Base-by-base conservation (phyloP, 2,329 filamentous ascomycete genomes). In the Tolypocladium ophioglossoides region DNA sequence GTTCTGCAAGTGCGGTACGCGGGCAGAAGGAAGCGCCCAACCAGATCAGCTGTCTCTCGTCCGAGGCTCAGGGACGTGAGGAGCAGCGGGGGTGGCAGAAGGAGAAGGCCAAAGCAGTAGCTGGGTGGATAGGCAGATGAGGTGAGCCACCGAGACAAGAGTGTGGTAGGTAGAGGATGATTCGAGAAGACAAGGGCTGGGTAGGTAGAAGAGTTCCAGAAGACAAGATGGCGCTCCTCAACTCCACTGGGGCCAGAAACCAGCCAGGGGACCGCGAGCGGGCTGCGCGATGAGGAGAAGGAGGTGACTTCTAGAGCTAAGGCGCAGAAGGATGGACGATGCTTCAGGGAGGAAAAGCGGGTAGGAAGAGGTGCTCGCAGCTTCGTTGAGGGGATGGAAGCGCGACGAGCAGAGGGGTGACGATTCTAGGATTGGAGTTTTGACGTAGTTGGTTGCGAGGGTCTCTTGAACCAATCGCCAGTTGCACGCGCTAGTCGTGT, bases 11-110 rank as follows among this genome's bases (percentile, higher is more conserved):
- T 54, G 59, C 56, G 57, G 58, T 57, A 58, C 61, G 63, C 58
- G 66, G 63, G 61, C 61, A 59, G 69, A 64, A 70, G 57, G 63
- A 65, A 70, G 70, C 70, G 69, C 69, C 70, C 69, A 72, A 72
- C 70, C 70, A 64, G 70, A 70, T 69, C 66, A 70, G 65, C 68
- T 63, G 65, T 67, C 69, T 70, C 64, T 70, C 64, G 64, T 64
- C 61, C 60, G 50, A 65, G 58, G 60, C 65, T 66, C 63, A 66
- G 57, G 59, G 63, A 63, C 62, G 60, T 56, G 55, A 54, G 48
- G n/a, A 48, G 55, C 51, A 54, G 53, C 54, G 51, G 35, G 52
- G 52, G 54, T 32, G 24, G 30, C 32, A 24, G 38, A n/a, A 22
- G 37, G 34, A 18, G 24, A 51, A n/a, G 48, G 14, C 30, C 35